Evolutionary conservation across 495 filamentous ascomycete genomes (phyloP), one percentile per base, ranked within the genome.

Genomic region (Tuber calosporum): DNA sequence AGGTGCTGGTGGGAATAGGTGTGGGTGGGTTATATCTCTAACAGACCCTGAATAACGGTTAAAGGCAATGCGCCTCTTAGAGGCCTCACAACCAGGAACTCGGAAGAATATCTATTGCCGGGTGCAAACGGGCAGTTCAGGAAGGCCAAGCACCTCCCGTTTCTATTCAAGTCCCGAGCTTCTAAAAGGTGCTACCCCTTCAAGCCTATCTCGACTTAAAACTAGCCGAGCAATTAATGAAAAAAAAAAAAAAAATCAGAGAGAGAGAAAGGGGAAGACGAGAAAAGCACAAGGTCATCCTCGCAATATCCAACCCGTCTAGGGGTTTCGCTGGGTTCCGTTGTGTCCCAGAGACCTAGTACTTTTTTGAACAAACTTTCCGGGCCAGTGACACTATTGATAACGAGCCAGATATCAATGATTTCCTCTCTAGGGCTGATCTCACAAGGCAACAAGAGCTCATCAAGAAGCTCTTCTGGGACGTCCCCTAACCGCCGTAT

Each of bases 11-110:
- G 9, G 48, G 30, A 45, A 19, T 53, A n/a, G 84, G 90, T 93
- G 85, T 93, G 91, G 92, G 89, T 94, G 84, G 91, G 91, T 4
- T 92, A 92, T 53, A 92, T 94, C 74, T 91, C 91, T 0, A 87
- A 87, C 30, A 88, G 89, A 48, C 91, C 90, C 0, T 89, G 90
- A 2, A 86, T 86, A 67, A 83, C 90, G 17, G 80, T 91, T 3
- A 82, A 84, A 2, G 90, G 86, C 0, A 89, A 88, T 13, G 87
- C 92, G 72, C 85, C 86, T 4, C 85, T 96, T 4, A 85, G 87
- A 66, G 87, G 90, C 13, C 86, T 91, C 36, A 83, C 94, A 37
- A 85, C 90, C 70, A 85, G 86, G 45, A 84, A 93, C 80, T 85
- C 87, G 38, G 84, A 91, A 41, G 78, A 84, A 58, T 84, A 93